phyloP scores from a whole-genome alignment of 805 yeast genomes.

The Vanderwaltozyma verrucispora region DNA sequence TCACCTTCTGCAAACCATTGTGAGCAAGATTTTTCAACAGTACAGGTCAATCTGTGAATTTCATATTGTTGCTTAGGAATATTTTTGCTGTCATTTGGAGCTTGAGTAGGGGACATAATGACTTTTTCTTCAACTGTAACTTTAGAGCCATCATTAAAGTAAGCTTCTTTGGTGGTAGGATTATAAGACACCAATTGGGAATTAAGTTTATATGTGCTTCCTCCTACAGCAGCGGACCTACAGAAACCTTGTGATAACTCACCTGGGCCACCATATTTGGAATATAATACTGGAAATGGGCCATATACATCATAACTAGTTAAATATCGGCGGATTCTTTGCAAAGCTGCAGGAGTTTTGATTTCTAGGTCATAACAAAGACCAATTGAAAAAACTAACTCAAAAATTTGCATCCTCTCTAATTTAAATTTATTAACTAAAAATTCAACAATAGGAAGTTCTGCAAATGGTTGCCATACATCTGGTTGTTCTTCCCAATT shows the following conservation, averaged over 20 bases:
- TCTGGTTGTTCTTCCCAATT: constrained; percentile 53
- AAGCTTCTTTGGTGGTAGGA: constrained; percentile 54
- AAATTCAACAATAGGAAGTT: constrained; percentile 48
- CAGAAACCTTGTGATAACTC: constrained; percentile 95
- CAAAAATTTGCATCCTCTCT: constrained; percentile 65
- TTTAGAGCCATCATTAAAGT: constrained; percentile 62
- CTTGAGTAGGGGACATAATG: constrained; percentile 64
- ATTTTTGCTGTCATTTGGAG: constrained; percentile 34
- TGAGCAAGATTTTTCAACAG: constrained; percentile 76
- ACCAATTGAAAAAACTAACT: constrained; percentile 79
- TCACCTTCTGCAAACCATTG: constrained; percentile 90
- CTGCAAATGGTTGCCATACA: constrained; percentile 45
- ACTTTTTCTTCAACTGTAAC: constrained; percentile 72
- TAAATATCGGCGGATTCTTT: constrained; percentile 74
- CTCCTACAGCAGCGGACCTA: constrained; percentile 96
- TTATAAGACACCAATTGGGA: constrained; percentile 59
- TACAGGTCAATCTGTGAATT: constrained; percentile 66
- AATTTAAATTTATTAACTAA: constrained; percentile 57
- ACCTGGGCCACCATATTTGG: constrained; percentile 94
- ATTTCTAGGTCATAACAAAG: constrained; percentile 53
- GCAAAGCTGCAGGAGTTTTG: constrained; percentile 62
- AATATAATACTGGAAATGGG: constrained; percentile 81
- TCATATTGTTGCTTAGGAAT: constrained; percentile 40
- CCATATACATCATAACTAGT: constrained; percentile 87
- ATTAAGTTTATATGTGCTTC: constrained; percentile 82